These are phyloP conservation scores for Scopulariopsis brevicaulis DNA, from an alignment of 2,329 filamentous ascomycete genomes.

Conservation along the genomic window DNA sequence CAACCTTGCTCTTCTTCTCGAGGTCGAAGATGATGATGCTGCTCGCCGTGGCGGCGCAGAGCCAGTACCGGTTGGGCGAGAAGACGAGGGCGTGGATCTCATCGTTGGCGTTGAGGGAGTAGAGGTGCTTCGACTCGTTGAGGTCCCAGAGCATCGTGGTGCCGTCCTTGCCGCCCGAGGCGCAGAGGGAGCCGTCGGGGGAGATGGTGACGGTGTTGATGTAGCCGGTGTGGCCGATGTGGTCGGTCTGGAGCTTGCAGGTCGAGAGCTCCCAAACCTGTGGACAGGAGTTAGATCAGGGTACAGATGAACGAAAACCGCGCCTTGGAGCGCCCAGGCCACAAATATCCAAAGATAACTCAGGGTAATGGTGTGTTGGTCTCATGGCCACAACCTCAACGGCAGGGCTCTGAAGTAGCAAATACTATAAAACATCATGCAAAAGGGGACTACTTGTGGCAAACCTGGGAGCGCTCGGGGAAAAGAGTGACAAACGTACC, in stretches of 20 bases:
- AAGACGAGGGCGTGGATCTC: conserved; percentile 99
- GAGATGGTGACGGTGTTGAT: conserved; percentile 99
- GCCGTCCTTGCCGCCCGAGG: conserved; percentile 98
- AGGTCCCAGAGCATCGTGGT: conserved; percentile 99
- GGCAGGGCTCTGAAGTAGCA: conserved; percentile 99
- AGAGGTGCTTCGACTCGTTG: conserved; percentile 99
- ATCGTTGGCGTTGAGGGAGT: conserved; percentile 95
- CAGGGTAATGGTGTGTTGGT: conserved; percentile 90
- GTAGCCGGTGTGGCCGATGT: conserved; percentile 99
- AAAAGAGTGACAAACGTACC: conserved; percentile 48
- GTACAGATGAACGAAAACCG: neutral
- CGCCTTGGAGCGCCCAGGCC: neutral
- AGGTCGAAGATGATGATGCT: conserved; percentile 99
- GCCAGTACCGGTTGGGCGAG: conserved; percentile 99
- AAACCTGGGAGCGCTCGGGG: conserved; percentile 11
- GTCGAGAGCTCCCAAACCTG: conserved; percentile 99
- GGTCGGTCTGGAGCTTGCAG: conserved; percentile 99
- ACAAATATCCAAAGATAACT: conserved; percentile 20
- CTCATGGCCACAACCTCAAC: conserved; percentile 65
- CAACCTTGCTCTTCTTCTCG: conserved; percentile 99
- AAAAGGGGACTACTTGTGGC: conserved; percentile 14
- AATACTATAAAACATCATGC: conserved; percentile 99
- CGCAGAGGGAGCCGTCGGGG: conserved; percentile 96
- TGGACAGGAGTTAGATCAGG: neutral
- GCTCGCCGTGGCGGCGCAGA: conserved; percentile 93